phyloP scores from a whole-genome alignment of 306 rosid species.

The Rubus parviflorus region DNA sequence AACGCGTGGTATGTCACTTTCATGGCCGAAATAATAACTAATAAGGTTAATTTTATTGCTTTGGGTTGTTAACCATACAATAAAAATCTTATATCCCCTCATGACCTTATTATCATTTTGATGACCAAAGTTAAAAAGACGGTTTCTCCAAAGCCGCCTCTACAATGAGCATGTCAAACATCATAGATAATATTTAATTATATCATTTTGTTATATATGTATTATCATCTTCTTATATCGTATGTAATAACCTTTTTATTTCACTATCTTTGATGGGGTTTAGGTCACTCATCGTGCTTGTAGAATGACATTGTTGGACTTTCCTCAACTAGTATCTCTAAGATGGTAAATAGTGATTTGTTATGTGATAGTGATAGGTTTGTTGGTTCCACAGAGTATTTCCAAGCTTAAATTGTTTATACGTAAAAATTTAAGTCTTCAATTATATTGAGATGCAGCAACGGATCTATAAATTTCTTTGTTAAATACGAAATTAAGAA shows the following conservation, averaged over 20 bases:
- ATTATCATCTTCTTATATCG: neutral
- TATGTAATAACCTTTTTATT: neutral
- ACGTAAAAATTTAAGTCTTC: neutral
- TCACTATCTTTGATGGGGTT: neutral
- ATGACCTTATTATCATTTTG: slow-evolving; percentile 2
- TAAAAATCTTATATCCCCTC: neutral
- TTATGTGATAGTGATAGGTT: neutral
- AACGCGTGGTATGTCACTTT: slow-evolving; percentile 15
- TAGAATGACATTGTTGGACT: neutral
- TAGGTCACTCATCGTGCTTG: neutral
- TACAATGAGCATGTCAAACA: slow-evolving; percentile 14
- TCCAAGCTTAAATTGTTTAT: too few species aligned
- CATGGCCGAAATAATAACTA: neutral
- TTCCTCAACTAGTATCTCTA: neutral
- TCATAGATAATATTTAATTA: neutral
- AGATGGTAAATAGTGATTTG: neutral
- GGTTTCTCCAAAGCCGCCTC: slow-evolving; percentile 35
- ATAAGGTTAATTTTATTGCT: slow-evolving; percentile 9
- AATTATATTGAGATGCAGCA: neutral
- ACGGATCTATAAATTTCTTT: too few species aligned
- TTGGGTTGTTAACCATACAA: slow-evolving; percentile 19
- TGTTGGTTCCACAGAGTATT: neutral
- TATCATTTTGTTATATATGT: neutral
- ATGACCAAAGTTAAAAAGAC: slow-evolving; percentile 19
- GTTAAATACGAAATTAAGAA: neutral